Conservation (phyloP, 176 grass and related monocot genomes). For the Luzula sylvatica region DNA sequence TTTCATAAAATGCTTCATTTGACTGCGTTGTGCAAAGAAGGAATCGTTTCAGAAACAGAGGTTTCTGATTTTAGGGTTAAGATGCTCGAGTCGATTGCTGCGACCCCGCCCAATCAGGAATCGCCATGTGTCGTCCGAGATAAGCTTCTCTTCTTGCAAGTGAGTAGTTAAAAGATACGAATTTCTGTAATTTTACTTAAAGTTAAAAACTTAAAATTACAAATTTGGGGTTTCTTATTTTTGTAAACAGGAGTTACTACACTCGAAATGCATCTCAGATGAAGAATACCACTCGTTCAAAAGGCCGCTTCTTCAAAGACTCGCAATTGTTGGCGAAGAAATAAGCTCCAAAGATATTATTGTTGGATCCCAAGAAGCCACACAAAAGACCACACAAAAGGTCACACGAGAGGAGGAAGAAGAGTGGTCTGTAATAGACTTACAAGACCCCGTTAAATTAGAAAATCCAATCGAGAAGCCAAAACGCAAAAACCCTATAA, state of each 20-base stretch:
- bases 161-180: not conserved
- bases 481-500: constrained; percentile 44
- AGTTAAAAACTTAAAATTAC: not conserved
- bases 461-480: constrained; percentile 24
- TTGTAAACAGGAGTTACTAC: constrained; percentile 49
- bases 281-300: constrained; percentile 81
- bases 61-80: constrained; percentile 52
- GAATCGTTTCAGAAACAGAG: constrained; percentile 66
- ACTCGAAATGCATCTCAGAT: constrained; percentile 61
- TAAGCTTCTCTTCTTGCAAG: constrained; percentile 93
- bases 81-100: constrained; percentile 52
- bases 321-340: constrained; percentile 57
- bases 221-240: not conserved
- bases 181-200: not conserved
- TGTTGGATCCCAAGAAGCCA: constrained; percentile 1
- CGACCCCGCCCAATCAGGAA: constrained; percentile 38
- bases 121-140: constrained; percentile 45
- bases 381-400: not conserved
- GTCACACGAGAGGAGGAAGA: constrained; percentile 19
- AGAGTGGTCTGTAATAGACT: constrained; percentile 89
- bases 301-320: constrained; percentile 56
- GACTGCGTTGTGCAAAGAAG: constrained; percentile 62
- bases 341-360: constrained; percentile 59
- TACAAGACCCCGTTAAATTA: constrained; percentile 36
- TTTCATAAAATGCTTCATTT: constrained; percentile 97